Conservation (phyloP, 176 grass and related monocot species). For the Bromus sterilis region DNA sequence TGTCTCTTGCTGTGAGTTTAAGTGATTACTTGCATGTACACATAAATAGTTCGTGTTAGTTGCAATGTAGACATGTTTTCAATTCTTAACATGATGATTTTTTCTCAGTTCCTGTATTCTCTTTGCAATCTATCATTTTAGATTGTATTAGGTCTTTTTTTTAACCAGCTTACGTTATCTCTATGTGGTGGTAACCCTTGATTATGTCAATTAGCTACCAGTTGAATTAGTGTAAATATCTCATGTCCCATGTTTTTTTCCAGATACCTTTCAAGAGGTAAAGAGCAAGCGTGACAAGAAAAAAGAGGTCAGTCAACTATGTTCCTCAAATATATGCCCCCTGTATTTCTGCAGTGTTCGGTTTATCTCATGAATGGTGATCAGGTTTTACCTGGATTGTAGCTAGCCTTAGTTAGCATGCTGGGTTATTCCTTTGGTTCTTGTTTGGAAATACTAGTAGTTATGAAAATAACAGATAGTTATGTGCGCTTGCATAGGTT, state of each 20-base stretch:
- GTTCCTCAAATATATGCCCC: neutral
- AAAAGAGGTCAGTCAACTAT: conserved; percentile 49
- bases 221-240: conserved; percentile 8
- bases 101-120: neutral
- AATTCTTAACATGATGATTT: neutral
- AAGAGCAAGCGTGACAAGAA: conserved; percentile 88
- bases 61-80: neutral
- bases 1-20: neutral
- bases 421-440: neutral
- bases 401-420: neutral
- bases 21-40: neutral
- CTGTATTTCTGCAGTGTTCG: neutral
- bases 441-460: neutral
- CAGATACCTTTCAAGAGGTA: conserved; percentile 82
- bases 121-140: neutral
- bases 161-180: neutral
- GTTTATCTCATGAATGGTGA: neutral
- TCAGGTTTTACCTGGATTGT: conserved; percentile 1
- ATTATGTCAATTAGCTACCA: neutral
- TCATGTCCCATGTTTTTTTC: conserved; percentile 23
- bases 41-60: neutral
- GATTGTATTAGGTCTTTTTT: neutral
- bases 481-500: conserved; percentile 36
- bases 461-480: conserved; percentile 15
- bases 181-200: neutral